These are phyloP conservation scores for Kwoniella bestiolae DNA, from an alignment of 768 basidiomycete genomes.

Conservation along the genomic window DNA sequence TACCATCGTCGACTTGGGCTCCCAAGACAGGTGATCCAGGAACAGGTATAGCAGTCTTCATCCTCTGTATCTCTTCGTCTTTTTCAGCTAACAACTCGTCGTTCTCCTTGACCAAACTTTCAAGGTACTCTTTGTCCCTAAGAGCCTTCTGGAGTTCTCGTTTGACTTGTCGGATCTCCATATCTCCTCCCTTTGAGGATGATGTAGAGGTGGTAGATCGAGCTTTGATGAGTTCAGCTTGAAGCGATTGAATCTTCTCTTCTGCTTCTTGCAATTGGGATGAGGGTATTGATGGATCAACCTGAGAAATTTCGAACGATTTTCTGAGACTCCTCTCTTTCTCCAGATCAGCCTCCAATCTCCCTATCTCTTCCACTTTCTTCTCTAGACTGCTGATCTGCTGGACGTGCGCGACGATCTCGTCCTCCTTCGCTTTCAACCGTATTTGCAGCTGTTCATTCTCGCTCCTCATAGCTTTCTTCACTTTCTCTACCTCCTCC, in stretches of 20 bases:
- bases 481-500: conserved; percentile 41
- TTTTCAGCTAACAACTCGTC: conserved; percentile 40
- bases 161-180: conserved; percentile 12
- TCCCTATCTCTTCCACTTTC: conserved; percentile 1
- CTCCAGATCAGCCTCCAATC: conserved; percentile 37
- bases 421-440: conserved; percentile 32
- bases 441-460: conserved; percentile 26
- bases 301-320: not conserved
- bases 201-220: not conserved
- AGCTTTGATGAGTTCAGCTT: conserved; percentile 28
- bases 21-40: conserved; percentile 33
- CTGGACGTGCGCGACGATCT: conserved; percentile 26
- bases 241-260: conserved; percentile 24
- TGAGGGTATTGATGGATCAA: not conserved
- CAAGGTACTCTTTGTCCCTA: conserved; percentile 37
- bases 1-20: not conserved
- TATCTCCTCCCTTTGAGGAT: conserved; percentile 19
- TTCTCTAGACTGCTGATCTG: conserved; percentile 25
- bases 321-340: conserved; percentile 14
- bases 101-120: conserved; percentile 38
- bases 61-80: conserved; percentile 41
- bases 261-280: not conserved
- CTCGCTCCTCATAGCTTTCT: conserved; percentile 37
- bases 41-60: conserved; percentile 39
- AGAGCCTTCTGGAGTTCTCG: conserved; percentile 35